Evolutionary conservation across 129 eudicot species (phyloP), one percentile per base, ranked within the genome.

Genomic region (Apium graveolens): DNA sequence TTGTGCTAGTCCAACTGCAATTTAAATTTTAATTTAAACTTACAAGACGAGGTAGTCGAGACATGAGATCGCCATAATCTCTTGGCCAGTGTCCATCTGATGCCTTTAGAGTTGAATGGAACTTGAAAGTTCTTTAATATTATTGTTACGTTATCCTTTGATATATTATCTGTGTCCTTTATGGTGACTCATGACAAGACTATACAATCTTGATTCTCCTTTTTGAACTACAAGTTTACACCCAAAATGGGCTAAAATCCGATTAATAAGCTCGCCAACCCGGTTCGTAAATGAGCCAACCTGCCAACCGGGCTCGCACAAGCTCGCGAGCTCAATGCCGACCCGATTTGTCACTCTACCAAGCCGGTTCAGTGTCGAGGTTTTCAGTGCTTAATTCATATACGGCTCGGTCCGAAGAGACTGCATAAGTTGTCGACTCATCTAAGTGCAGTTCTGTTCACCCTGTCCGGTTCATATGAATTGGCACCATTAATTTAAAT

Each of bases 31-130:
- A 13, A 13, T 17, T 44, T 35, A 13, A 41, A 86, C 89, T 86
- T 75, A 93, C 98, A 93, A 95, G 78, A 80, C 97, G 96, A 72
- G 98, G 97, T 87, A 91, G 65, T 51, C 91, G 84, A 88, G 91
- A 95, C 96, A 91, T 87, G 26, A 97, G 98, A 49, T 97, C 98
- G 38, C 97, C 96, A 78, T 91, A 95, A 82, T 95, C 98, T 78
- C 96, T 97, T 3, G 97, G 89, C 97, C 97, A 95, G 78, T 95
- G 97, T 65, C 98, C 98, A 85, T 95, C 98, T 77, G 85, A 85
- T 20, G 97, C 94, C 82, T 95, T 97, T 20, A 95, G 80, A 78
- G 90, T 91, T 70, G 98, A 95, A 82, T 95, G 84, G 81, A 88
- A 91, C 78, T 82, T 81, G 41, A 95, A 78, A 51, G 97, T 97